Evolutionary conservation across 2,329 filamentous ascomycete genomes (phyloP).

Genomic region (Huntiella abstrusa): DNA sequence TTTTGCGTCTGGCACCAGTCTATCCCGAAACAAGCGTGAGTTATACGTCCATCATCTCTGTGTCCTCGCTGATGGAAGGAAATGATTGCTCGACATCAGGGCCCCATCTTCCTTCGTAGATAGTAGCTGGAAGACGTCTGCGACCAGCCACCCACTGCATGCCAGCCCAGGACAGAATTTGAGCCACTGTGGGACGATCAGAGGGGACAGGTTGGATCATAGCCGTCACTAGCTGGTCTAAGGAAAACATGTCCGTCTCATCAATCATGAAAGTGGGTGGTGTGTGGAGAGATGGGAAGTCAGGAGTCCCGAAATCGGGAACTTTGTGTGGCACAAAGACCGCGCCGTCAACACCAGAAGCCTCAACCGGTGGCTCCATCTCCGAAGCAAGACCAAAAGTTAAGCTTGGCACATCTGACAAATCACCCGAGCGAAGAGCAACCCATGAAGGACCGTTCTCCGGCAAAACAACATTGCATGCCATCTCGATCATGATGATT

Average conservation of each 20-base stretch:
- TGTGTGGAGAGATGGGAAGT: conserved; percentile 32
- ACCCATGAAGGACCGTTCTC: conserved; percentile 88
- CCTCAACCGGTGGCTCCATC: conserved; percentile 20
- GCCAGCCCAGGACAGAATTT: conserved; percentile 54
- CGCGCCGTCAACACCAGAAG: conserved; percentile 1
- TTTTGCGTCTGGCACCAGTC: neutral
- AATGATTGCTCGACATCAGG: conserved; percentile 28
- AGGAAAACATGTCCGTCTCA: conserved; percentile 47
- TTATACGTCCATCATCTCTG: conserved; percentile 42
- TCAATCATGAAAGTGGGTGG: conserved; percentile 86
- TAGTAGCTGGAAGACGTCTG: conserved; percentile 71
- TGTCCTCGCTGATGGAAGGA: conserved; percentile 32
- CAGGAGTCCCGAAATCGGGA: conserved; percentile 23
- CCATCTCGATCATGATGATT: conserved; percentile 85
- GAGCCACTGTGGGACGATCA: conserved; percentile 52
- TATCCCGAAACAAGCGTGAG: neutral
- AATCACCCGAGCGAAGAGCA: conserved; percentile 70
- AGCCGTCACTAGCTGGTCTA: conserved; percentile 69
- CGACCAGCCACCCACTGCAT: conserved; percentile 63
- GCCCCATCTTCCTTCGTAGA: conserved; percentile 93
- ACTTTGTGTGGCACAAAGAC: conserved; percentile 1
- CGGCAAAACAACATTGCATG: conserved; percentile 80
- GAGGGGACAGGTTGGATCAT: conserved; percentile 67
- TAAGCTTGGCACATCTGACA: conserved; percentile 72
- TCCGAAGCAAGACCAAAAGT: conserved; percentile 60